Evolutionary conservation across 1,284 basidiomycete species (phyloP).

Genomic region (Malassezia arunalokei): DNA sequence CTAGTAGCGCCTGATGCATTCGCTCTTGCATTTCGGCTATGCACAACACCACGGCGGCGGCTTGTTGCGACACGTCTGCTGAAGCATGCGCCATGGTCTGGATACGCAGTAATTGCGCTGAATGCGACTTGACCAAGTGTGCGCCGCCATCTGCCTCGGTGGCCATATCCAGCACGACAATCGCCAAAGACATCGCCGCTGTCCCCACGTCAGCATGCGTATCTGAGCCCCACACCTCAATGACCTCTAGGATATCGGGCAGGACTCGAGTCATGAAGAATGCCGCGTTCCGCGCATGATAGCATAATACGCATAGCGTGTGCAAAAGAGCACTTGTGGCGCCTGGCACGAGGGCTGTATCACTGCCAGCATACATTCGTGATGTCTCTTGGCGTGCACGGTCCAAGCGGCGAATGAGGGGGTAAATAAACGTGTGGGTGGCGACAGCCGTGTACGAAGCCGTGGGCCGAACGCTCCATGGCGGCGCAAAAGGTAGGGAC

Average conservation of each 20-base stretch:
- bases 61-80: neutral
- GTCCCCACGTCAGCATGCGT: neutral
- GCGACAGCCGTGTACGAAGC: constrained; percentile 2
- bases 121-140: constrained; percentile 1
- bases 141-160: neutral
- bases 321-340: constrained; percentile 6
- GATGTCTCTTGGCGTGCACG: neutral
- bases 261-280: neutral
- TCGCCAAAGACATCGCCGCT: constrained; percentile 4
- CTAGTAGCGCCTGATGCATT: constrained; percentile 1
- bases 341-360: neutral
- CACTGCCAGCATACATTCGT: constrained; percentile 6
- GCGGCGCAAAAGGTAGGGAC: neutral
- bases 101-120: constrained; percentile 2
- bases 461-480: constrained; percentile 47
- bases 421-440: constrained; percentile 1
- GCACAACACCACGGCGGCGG: constrained; percentile 9
- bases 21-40: constrained; percentile 7
- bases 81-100: constrained; percentile 5
- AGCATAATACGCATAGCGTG: constrained; percentile 11
- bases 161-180: constrained; percentile 10
- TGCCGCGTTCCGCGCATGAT: constrained; percentile 1
- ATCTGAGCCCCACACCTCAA: neutral
- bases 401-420: constrained; percentile 3
- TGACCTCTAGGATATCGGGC: constrained; percentile 5